Evolutionary conservation across 331 rosid species (phyloP).

Genomic region (Pyrus hybrid): DNA sequence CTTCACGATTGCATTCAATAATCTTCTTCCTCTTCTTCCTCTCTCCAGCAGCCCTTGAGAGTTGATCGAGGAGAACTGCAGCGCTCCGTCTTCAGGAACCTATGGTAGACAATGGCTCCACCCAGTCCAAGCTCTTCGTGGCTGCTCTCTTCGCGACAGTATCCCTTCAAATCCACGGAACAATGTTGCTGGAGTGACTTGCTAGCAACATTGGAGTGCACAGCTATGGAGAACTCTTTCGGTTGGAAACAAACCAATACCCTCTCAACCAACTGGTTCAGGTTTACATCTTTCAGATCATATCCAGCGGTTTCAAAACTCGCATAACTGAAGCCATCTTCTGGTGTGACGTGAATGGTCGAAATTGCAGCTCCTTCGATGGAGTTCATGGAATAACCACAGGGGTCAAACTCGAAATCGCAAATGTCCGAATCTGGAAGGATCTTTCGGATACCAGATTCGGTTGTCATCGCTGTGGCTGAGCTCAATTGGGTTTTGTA

Average conservation of each 20-base stretch:
- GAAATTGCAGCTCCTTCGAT: conserved; percentile 54
- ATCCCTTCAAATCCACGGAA: conserved; percentile 46
- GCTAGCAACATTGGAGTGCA: conserved; percentile 30
- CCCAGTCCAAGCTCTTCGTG: conserved; percentile 51
- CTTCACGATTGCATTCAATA: conserved; percentile 2
- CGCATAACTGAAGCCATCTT: conserved; percentile 68
- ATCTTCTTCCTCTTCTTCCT: conserved; percentile 46
- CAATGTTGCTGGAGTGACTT: conserved; percentile 26
- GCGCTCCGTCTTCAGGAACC: conserved; percentile 20
- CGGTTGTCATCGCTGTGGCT: conserved; percentile 36
- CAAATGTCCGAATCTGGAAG: conserved; percentile 55
- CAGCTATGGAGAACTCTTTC: conserved; percentile 42
- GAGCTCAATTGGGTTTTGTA: conserved; percentile 31
- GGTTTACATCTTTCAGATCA: conserved; percentile 24
- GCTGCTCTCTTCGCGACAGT: conserved; percentile 49
- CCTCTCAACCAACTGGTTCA: conserved; percentile 32
- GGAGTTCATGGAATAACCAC: conserved; percentile 64
- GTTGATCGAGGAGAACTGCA: conserved; percentile 62
- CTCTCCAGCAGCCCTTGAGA: conserved; percentile 60
- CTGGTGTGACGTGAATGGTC: conserved; percentile 57
- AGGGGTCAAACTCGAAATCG: conserved; percentile 51
- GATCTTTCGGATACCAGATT: conserved; percentile 51
- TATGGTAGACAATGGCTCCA: conserved; percentile 47
- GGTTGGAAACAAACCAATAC: conserved; percentile 50
- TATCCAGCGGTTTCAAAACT: conserved; percentile 62